phyloP scores from a whole-genome alignment of 1,284 basidiomycete species.

The Heimioporus retisporus region DNA sequence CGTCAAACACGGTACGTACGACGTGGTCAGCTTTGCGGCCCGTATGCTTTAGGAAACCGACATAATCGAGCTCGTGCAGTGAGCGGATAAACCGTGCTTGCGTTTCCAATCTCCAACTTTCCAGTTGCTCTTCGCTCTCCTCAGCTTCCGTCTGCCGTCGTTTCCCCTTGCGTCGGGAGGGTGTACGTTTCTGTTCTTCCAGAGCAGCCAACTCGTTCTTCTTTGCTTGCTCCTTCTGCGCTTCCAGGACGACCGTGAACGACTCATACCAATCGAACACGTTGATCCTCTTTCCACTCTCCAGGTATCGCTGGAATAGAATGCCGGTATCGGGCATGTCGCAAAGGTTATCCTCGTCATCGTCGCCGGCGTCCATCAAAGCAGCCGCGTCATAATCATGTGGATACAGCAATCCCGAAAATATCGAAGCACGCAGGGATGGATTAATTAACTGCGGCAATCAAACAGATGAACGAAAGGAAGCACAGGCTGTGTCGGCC shows the following conservation, averaged over 20 bases:
- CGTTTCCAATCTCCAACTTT: slow-evolving; percentile 68
- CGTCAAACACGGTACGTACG: slow-evolving; percentile 72
- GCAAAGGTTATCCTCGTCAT: slow-evolving; percentile 48
- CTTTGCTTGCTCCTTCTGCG: slow-evolving; percentile 50
- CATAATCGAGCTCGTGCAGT: slow-evolving; percentile 81
- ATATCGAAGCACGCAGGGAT: slow-evolving; percentile 65
- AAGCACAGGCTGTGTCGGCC: background rate
- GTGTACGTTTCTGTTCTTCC: slow-evolving; percentile 25
- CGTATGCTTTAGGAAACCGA: slow-evolving; percentile 84
- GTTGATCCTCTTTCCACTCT: slow-evolving; percentile 83
- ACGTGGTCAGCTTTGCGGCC: slow-evolving; percentile 82
- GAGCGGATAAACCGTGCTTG: slow-evolving; percentile 83
- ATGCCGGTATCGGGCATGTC: slow-evolving; percentile 77
- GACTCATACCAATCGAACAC: slow-evolving; percentile 86
- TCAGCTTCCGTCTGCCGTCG: slow-evolving; percentile 32
- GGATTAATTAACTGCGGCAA: slow-evolving; percentile 71
- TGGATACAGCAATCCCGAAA: slow-evolving; percentile 71
- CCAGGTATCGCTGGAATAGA: slow-evolving; percentile 78
- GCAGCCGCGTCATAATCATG: slow-evolving; percentile 53
- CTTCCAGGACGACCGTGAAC: slow-evolving; percentile 71
- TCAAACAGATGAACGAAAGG: slow-evolving; percentile 23
- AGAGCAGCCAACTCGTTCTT: slow-evolving; percentile 21
- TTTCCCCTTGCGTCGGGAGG: slow-evolving; percentile 41
- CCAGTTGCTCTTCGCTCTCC: slow-evolving; percentile 53
- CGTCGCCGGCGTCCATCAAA: slow-evolving; percentile 17